phyloP scores from a whole-genome alignment of 2,329 filamentous ascomycete species.

The Thermomyces lanuginosus region DNA sequence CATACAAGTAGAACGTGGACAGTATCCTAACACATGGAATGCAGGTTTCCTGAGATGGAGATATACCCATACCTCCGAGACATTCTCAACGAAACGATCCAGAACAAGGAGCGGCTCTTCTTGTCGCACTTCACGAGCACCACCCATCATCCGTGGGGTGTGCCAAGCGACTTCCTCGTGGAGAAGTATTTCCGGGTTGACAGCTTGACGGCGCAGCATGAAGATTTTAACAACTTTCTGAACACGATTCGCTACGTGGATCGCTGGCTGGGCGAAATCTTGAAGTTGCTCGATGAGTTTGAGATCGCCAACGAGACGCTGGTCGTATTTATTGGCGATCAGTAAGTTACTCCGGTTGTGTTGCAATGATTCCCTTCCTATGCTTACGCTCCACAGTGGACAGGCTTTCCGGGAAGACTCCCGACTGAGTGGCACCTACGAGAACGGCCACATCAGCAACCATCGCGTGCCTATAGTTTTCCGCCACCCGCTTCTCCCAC shows the following conservation, averaged over 20 bases:
- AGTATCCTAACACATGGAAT: no score
- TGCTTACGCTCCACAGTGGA: constrained; percentile 13
- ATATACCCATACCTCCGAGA: constrained; percentile 23
- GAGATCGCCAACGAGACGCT: constrained; percentile 31
- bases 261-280: constrained; percentile 23
- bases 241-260: constrained; percentile 28
- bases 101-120: constrained; percentile 14
- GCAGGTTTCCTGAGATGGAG: constrained; percentile 21
- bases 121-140: constrained; percentile 19
- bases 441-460: constrained; percentile 30
- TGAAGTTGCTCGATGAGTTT: constrained; percentile 26
- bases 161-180: constrained; percentile 16
- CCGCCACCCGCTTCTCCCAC: constrained; percentile 28
- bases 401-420: constrained; percentile 29
- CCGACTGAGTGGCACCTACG: constrained; percentile 23
- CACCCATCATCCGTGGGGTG: constrained; percentile 28
- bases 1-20: no score
- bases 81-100: constrained; percentile 15
- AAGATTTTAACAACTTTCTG: constrained; percentile 26
- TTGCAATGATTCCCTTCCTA: background rate
- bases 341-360: constrained; percentile 10
- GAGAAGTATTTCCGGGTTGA: constrained; percentile 13
- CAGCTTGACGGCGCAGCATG: constrained; percentile 11
- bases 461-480: constrained; percentile 30
- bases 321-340: constrained; percentile 30